Evolutionary conservation across 495 filamentous ascomycete species (phyloP), one percentile per base, ranked within the genome.

Genomic region (Penicillium ochrochloron): DNA sequence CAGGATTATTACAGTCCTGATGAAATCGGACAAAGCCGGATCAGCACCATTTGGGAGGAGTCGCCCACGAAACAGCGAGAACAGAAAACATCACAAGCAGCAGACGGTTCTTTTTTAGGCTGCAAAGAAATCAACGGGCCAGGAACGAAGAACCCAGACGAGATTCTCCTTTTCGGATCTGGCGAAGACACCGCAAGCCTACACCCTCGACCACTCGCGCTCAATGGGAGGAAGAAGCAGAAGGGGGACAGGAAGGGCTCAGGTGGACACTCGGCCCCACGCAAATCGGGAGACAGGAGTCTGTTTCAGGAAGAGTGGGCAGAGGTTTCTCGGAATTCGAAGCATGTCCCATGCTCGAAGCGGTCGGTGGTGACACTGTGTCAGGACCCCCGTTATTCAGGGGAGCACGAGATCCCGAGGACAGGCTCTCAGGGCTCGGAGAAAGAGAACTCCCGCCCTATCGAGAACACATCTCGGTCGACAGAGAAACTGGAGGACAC

Each of bases 21-120:
- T 53, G 79, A 80, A 34, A 66, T 83, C 44, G 80, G 80, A 23
- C 75, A 77, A 58, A 71, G 73, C 25, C 71, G 75, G 0, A 77
- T 72, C 33, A 79, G 79, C 64, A 78, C 75, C 0, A 78, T 78
- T 27, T 79, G 74, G 74, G 76, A 79, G 42, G 73, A 79, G 31
- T 72, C 70, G 3, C 70, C 75, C 14, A 58, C 63, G 9, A 73
- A 75, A 59, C 37, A 61, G 19, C 77, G 70, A 41, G 68, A 70
- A 23, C 72, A 70, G 42, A 29, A 61, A 44, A 46, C 54, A 3
- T 66, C 67, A 10, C 39, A 72, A 7, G 75, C 70, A 33, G 61
- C 64, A 0, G 78, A 81, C 31, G 79, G 78, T 15, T 81, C 77
- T 76, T 82, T 82, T 76, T 78, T 82, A 76, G 78, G 77, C 14